Percentiles rank a stretch among this genome's conserved stretches.
These are phyloP conservation scores for Yamadazyma taylorii DNA, from an alignment of 1,139 yeast genomes.

Conservation along the genomic window DNA sequence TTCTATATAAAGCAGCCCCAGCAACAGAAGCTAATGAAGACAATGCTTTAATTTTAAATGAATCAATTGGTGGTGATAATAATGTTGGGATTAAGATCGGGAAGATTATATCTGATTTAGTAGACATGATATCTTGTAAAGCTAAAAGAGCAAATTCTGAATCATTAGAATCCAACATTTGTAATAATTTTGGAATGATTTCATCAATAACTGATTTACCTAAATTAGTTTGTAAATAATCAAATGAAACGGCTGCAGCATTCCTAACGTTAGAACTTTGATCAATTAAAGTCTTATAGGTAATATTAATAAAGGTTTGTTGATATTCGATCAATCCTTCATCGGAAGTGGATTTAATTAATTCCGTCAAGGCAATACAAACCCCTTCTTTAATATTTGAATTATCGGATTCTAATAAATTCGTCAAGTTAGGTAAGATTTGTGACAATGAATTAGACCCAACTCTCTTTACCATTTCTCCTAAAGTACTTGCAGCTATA, in stretches of 20 bases:
- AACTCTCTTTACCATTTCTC: slow-evolving; percentile 93
- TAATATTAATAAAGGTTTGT: slow-evolving; percentile 67
- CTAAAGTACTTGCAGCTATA: slow-evolving; percentile 92
- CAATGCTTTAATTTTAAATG: slow-evolving; percentile 81
- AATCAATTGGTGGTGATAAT: slow-evolving; percentile 77
- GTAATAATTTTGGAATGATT: slow-evolving; percentile 79
- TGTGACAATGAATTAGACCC: slow-evolving; percentile 87
- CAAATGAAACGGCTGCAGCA: slow-evolving; percentile 91
- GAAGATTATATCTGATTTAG: slow-evolving; percentile 88
- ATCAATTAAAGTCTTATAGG: slow-evolving; percentile 80
- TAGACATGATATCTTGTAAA: slow-evolving; percentile 87
- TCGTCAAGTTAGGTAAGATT: slow-evolving; percentile 80
- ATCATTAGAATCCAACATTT: slow-evolving; percentile 63
- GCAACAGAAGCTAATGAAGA: slow-evolving; percentile 92
- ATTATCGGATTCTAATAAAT: slow-evolving; percentile 63
- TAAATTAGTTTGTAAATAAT: slow-evolving; percentile 73
- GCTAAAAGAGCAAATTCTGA: slow-evolving; percentile 79
- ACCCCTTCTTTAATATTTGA: slow-evolving; percentile 89
- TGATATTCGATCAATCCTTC: slow-evolving; percentile 68
- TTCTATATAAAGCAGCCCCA: slow-evolving; percentile 75
- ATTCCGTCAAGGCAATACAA: slow-evolving; percentile 87
- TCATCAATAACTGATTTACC: slow-evolving; percentile 89
- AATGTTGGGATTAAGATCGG: slow-evolving; percentile 89
- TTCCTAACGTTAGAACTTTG: slow-evolving; percentile 72
- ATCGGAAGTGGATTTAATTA: slow-evolving; percentile 70